phyloP scores from a whole-genome alignment of 164 flowering plant species.

The Tetracentron sinense region DNA sequence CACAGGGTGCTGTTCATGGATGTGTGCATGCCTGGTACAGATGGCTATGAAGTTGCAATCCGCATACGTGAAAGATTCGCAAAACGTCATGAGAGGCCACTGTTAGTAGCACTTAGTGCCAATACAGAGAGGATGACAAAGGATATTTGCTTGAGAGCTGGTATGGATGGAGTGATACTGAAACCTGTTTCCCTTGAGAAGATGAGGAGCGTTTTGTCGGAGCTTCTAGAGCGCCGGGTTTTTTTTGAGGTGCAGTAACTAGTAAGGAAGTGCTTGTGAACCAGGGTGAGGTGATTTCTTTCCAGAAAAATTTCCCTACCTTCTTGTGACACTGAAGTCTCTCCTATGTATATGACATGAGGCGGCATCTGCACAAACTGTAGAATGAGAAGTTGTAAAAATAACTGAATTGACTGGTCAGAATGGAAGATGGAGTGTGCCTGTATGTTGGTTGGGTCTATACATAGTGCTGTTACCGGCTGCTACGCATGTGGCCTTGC shows the following conservation, averaged over 20 bases:
- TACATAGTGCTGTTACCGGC: too few species aligned
- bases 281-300: neutral
- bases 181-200: constrained; percentile 66
- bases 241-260: constrained; percentile 24
- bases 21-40: constrained; percentile 34
- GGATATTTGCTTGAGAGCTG: constrained; percentile 54
- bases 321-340: too few species aligned
- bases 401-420: too few species aligned
- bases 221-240: constrained; percentile 45
- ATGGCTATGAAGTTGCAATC: constrained; percentile 45
- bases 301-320: too few species aligned
- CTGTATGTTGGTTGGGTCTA: too few species aligned
- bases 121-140: constrained; percentile 42
- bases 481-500: too few species aligned
- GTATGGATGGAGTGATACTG: constrained; percentile 53
- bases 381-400: too few species aligned
- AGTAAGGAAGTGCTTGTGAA: neutral
- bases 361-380: too few species aligned
- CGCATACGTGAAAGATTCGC: constrained; percentile 40
- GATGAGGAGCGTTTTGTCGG: constrained; percentile 49
- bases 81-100: constrained; percentile 48
- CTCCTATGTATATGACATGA: too few species aligned
- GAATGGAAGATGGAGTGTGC: too few species aligned
- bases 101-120: constrained; percentile 50
- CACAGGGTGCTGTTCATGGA: constrained; percentile 57